These are phyloP conservation scores for Hymenotorrendiella dingleyae DNA, from an alignment of 2,329 filamentous ascomycete species.

Conservation along the genomic window DNA sequence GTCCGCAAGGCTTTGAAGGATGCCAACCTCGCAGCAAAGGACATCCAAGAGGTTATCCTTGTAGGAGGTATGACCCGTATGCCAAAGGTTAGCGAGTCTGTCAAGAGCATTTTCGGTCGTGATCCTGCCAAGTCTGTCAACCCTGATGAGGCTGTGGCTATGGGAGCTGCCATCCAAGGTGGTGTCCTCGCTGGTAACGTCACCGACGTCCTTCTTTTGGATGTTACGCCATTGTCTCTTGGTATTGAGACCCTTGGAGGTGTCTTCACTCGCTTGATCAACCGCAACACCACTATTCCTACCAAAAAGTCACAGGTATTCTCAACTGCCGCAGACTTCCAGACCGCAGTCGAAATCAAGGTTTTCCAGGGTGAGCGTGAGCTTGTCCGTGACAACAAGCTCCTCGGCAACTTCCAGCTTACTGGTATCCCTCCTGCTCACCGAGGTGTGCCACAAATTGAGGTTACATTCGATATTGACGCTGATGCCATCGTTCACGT, in stretches of 20 bases:
- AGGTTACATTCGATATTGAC: slow-evolving; percentile 98
- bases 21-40: slow-evolving; percentile 81
- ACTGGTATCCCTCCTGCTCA: slow-evolving; percentile 94
- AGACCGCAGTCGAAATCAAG: slow-evolving; percentile 99
- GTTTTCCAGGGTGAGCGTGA: slow-evolving; percentile 99
- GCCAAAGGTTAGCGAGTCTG: slow-evolving; percentile 94
- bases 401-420: slow-evolving; percentile 98
- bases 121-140: slow-evolving; percentile 98
- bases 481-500: slow-evolving; percentile 98
- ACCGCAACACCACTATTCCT: slow-evolving; percentile 97
- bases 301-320: slow-evolving; percentile 99
- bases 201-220: slow-evolving; percentile 89
- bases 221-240: slow-evolving; percentile 91
- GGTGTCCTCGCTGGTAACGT: slow-evolving; percentile 94
- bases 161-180: slow-evolving; percentile 95
- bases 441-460: slow-evolving; percentile 91
- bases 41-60: slow-evolving; percentile 95
- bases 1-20: slow-evolving; percentile 97
- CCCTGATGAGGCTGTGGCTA: slow-evolving; percentile 96
- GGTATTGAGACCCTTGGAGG: slow-evolving; percentile 98
- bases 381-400: slow-evolving; percentile 97
- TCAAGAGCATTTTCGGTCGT: slow-evolving; percentile 94
- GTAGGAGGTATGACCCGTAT: slow-evolving; percentile 99
- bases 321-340: slow-evolving; percentile 96
- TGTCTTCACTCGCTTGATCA: slow-evolving; percentile 97